Base-by-base conservation (phyloP, 768 basidiomycete species). In the Kwoniella dendrophila region DNA sequence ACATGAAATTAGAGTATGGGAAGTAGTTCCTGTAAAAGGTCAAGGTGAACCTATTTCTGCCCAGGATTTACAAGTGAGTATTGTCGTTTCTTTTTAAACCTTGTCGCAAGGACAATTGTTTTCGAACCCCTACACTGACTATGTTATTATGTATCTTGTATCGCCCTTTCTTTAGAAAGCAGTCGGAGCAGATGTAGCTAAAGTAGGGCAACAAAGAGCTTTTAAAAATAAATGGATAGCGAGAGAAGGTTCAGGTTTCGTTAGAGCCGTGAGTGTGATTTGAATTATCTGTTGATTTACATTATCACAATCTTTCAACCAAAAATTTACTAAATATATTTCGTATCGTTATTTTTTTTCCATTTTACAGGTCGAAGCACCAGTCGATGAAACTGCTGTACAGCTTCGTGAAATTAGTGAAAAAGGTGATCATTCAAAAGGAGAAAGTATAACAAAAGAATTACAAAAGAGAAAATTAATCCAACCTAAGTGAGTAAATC, bases 181-280 rank as follows among this genome's bases (percentile, higher is more conserved):
- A n/a, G 85, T 98, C 14, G 95, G 95, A 14, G 89, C 90, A 59
- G 92, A 96, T 70, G 84, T 86, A 6, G 87, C 91, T 16, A 96
- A 94, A 81, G 85, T 97, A 59, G 96, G 96, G 0, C 96, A 98
- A 81, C 89, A 89, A 8, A 85, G 89, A 67, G 96, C 95, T 20
- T 96, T 99, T 85, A 97, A 94, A 82, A 92, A 90, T 70, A 90
- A 89, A 58, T 99, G 96, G 96, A 92, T 98, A 64, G 84, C 83
- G 22, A 98, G 97, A 79, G 89, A 95, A 66, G 91, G 90, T 7
- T 84, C 86, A 65, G 90, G 76, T 0, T 85, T 99, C 67, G 86
- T 95, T 47, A 89, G 90, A 81, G 82, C 87, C 64, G 94, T 95
- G 64, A 68, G 90, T 84, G 30, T 38, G 36, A 38, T 38, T 38